These are phyloP conservation scores for Xylariaceae sp. DNA, from an alignment of 2,329 filamentous ascomycete genomes.

Conservation along the genomic window DNA sequence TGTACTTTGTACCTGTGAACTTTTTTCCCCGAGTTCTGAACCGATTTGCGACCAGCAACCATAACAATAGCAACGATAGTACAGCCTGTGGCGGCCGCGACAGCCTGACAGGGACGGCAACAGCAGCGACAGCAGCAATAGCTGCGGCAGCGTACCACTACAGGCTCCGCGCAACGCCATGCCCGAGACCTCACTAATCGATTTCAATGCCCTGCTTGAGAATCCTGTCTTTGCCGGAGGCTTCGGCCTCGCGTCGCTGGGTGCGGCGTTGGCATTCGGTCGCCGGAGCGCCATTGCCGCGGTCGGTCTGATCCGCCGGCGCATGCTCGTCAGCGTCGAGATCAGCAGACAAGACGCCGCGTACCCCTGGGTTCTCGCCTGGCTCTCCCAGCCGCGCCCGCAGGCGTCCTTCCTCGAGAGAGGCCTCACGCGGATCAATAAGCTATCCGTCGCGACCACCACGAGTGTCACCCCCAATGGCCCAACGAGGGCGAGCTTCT, in stretches of 20 bases:
- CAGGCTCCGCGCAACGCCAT: constrained; percentile 14
- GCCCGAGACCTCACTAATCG: constrained; percentile 28
- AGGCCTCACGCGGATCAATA: constrained; percentile 51
- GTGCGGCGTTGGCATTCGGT: constrained; percentile 71
- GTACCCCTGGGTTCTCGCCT: constrained; percentile 89
- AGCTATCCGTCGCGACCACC: constrained; percentile 52
- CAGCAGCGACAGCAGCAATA: too few species aligned
- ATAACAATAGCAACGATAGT: too few species aligned
- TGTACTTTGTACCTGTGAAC: too few species aligned
- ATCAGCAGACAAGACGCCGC: constrained; percentile 91
- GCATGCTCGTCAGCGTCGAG: constrained; percentile 90
- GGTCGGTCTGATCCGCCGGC: constrained; percentile 67
- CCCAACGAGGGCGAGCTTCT: constrained; percentile 70
- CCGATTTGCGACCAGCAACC: too few species aligned
- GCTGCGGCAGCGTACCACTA: too few species aligned
- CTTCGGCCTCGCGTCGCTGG: constrained; percentile 84
- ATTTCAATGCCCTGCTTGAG: constrained; percentile 52
- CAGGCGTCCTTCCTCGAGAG: constrained; percentile 51
- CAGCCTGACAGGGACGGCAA: too few species aligned
- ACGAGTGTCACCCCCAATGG: constrained; percentile 55
- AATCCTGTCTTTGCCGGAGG: constrained; percentile 64
- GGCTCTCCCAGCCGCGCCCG: constrained; percentile 79
- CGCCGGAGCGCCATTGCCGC: constrained; percentile 68
- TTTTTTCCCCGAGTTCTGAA: too few species aligned
- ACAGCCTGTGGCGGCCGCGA: too few species aligned